Base-by-base conservation (phyloP, 805 yeast species). In the Saccharomycopsis sp. region DNA sequence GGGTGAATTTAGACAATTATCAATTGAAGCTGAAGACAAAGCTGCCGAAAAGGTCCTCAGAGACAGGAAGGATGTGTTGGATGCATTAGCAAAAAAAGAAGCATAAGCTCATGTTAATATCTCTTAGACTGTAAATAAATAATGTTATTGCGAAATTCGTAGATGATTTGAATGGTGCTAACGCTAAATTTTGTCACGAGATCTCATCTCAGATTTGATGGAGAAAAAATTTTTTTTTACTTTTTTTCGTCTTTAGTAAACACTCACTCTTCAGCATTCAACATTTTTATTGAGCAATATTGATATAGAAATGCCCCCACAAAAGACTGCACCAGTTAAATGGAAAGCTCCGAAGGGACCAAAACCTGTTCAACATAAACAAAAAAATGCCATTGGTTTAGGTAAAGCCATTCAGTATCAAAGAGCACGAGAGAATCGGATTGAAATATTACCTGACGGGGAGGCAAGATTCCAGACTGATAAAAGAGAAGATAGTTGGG, bases 291-390 rank as follows among this genome's bases (percentile, higher is more conserved):
- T n/a, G n/a, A n/a, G n/a, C n/a, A n/a, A n/a, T n/a, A n/a, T n/a
- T n/a, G n/a, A n/a, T n/a, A n/a, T n/a, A n/a, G n/a, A n/a, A 13
- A 47, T 43, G 64, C 61, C 63, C 59, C 76, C 75, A 47, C 67
- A 63, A 43, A 66, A 69, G 50, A 67, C 64, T 43, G 68, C 70
- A 40, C 70, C 75, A 43, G 82, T 80, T 72, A 84, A 83, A 58
- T 85, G 87, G 87, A 84, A 81, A 66, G 77, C 85, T 6, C 95
- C 95, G 53, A 81, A 83, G 66, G 96, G 96, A 19, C 97, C 97
- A 27, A 87, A 88, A 59, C 94, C 95, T 13, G 78, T 83, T 11
- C 87, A 75, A 2, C 86, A 85, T 53, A 85, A 81, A 65, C 85
- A 85, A 62, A 84, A 85, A 56, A 88, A 88, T 58, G 68, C 77